phyloP scores from a whole-genome alignment of 1,284 basidiomycete genomes.

The Tausonia pullulans region DNA sequence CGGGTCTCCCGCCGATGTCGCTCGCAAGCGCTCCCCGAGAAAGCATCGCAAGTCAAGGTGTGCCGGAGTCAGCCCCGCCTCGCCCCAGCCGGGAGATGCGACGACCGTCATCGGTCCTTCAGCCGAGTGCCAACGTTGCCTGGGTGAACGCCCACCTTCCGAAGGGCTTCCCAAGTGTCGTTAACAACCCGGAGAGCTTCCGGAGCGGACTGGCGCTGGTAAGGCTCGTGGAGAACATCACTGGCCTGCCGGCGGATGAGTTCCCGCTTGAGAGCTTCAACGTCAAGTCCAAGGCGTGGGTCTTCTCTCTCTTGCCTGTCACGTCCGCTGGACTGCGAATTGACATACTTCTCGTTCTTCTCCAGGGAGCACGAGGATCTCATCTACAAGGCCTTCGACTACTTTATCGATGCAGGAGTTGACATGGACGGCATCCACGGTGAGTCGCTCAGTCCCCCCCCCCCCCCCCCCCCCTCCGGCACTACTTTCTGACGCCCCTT shows the following conservation, averaged over 20 bases:
- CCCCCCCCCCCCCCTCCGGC: too few species aligned
- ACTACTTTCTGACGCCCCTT: not conserved
- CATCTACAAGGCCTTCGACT: conserved; percentile 43
- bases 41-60: too few species aligned
- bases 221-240: conserved; percentile 63
- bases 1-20: too few species aligned
- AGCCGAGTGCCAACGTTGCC: not conserved
- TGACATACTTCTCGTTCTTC: too few species aligned
- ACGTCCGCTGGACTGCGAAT: too few species aligned
- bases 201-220: conserved; percentile 54
- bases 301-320: too few species aligned
- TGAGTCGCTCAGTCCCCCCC: not conserved
- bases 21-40: too few species aligned
- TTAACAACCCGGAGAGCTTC: conserved; percentile 39
- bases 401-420: conserved; percentile 56
- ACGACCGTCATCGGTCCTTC: conserved; percentile 24
- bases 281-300: conserved; percentile 31
- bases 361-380: conserved; percentile 14
- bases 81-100: conserved; percentile 32
- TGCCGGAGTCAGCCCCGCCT: conserved; percentile 17
- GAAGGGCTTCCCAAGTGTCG: conserved; percentile 48
- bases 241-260: conserved; percentile 35
- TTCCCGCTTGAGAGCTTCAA: conserved; percentile 37
- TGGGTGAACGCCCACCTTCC: conserved; percentile 82
- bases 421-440: conserved; percentile 43